Evolutionary conservation across 306 rosid species (phyloP).

Genomic region (Quercus berberidifolia): DNA sequence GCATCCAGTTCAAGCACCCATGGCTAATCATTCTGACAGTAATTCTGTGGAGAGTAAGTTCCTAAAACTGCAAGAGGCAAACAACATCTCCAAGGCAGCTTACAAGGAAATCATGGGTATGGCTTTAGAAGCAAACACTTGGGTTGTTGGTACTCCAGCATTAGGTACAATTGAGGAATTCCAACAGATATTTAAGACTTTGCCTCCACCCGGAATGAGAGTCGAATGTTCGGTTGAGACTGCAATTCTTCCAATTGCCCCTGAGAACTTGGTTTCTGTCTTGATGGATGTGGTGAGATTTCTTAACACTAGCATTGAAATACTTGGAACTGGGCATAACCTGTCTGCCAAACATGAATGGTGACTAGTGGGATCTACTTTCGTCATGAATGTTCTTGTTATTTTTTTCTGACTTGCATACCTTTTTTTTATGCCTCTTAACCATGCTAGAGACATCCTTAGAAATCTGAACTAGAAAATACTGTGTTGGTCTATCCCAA

Average conservation of each 20-base stretch:
- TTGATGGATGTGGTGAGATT: constrained; percentile 25
- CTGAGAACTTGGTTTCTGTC: not conserved
- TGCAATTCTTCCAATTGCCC: not conserved
- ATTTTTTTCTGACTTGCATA: too few species aligned
- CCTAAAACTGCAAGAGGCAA: constrained; percentile 20
- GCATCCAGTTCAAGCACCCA: not conserved
- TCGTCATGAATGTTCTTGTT: too few species aligned
- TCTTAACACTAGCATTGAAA: not conserved
- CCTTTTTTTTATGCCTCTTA: too few species aligned
- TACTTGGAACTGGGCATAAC: not conserved
- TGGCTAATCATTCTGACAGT: not conserved
- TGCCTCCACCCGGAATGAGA: constrained; percentile 15
- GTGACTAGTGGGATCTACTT: not conserved
- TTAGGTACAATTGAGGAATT: constrained; percentile 23
- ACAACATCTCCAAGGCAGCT: constrained; percentile 24
- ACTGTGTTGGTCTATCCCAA: not conserved
- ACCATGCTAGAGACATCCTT: not conserved
- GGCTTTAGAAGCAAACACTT: constrained; percentile 16
- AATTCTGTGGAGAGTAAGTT: not conserved
- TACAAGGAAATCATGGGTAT: constrained; percentile 23
- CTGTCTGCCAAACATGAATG: not conserved
- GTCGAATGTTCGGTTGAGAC: constrained; percentile 8
- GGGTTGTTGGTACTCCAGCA: constrained; percentile 7
- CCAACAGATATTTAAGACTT: constrained; percentile 11
- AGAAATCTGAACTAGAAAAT: not conserved